Evolutionary conservation across 2,329 filamentous ascomycete species (phyloP), one percentile per base, ranked within the genome.

Genomic region (Diaporthe capsici): DNA sequence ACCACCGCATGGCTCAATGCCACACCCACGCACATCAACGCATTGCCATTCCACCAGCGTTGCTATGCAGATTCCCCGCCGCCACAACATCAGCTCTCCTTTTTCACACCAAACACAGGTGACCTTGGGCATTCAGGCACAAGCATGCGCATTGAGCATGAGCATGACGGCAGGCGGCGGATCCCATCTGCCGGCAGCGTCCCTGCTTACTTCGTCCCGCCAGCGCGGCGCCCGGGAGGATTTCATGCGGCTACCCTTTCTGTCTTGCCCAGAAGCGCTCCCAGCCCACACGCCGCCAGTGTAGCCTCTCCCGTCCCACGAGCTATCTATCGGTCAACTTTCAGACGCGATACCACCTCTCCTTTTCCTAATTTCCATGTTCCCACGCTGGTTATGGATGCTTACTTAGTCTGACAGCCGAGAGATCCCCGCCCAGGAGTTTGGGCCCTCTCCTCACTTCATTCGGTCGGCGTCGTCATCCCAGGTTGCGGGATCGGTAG

Each of bases 151-250:
- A 53, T 39, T n/a, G 28, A 34, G 71, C 34, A 63, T 67, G 8
- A 44, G 37, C 44, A 55, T 73, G 58, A 73, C 31, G 57, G 60
- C 31, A 42, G 22, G 31, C 74, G 72, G 63, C 55, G 58, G 28
- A 60, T 44, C 55, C 42, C 44, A 60, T 68, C 28, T 68, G 37
- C 72, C 55, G 65, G 61, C 71, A 67, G 31, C 44, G 39, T 72
- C 70, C 70, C 70, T 72, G 70, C 70, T 49, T 60, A 15, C 28
- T 25, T 60, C 28, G 44, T 51, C 39, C 42, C 53, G 55, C 53
- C 51, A 60, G 9, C 70, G 9, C 28, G 28, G 70, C 28, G 28
- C 13, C 39, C 15, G 20, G 9, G 28, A 72, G n/a, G 20, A 61
- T 60, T 37, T 49, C 34, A 68, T 68, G 65, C 65, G 65, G 20